Evolutionary conservation across 192 early-diverging fungal species (phyloP), one percentile per base, ranked within the genome.

Genomic region (Allomyces arbusculus): DNA sequence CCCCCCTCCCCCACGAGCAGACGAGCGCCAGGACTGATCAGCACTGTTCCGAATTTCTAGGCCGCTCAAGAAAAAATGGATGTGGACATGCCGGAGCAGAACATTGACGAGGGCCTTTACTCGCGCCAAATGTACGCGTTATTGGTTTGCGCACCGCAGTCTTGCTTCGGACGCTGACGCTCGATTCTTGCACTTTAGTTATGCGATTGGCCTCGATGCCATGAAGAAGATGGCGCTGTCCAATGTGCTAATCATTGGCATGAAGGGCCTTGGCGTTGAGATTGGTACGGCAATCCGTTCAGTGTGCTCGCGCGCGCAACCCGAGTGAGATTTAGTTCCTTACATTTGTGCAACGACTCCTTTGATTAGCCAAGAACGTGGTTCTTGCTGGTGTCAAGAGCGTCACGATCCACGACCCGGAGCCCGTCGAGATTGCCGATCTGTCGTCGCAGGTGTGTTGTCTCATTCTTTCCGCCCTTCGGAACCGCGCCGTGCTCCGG

Each of bases 371-470:
- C 71, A 99, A 99, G 74, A 99, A 99, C 74, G 85, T 99, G 26
- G 82, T 97, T 66, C 85, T 99, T 40, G 96, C 96, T 45, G 96
- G 96, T 64, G 96, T 99, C 66, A 99, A 99, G 78, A 95, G 92
- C 70, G 96, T 99, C 24, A 93, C 92, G 12, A 75, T 99, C 24
- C 86, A 93, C 71, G 96, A 99, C 73, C 84, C 88, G 28, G 82
- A 77, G 63, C 78, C 82, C 24, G 85, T 86, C 28, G 73, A 84
- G 67, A 68, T 93, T 23, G 71, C 82, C 23, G 96, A 99, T 75
- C 79, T 99, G 68, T 91, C 94, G 19, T 86, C 88, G 2, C 90
- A 94, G 77, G 89, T 91, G 77, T 24, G 65, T 62, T 50, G 22
- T 24, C 20, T 19, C 5, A 44, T 10, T 33, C 0, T 61, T 20